Percentiles rank a stretch among this genome's conserved stretches.
Conservation (phyloP, 257 asterid species). For the Capsicum chinense region DNA sequence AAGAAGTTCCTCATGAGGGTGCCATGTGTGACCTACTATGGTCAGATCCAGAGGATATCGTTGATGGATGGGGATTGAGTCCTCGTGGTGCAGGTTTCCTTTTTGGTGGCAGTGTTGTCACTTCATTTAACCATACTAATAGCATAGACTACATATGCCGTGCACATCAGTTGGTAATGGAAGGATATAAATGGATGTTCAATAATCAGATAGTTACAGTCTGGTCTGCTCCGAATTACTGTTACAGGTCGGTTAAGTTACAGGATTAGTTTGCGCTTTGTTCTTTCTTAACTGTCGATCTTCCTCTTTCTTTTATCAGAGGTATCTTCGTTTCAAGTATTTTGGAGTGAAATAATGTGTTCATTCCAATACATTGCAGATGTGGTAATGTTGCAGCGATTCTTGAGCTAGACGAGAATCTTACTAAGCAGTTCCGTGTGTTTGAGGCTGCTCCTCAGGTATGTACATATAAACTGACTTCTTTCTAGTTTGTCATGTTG, state of each 20-base stretch:
- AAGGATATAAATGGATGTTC: slow-evolving; percentile 99
- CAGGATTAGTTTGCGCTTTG: slow-evolving; percentile 9
- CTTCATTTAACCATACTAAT: slow-evolving; percentile 81
- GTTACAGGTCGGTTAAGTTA: slow-evolving; percentile 67
- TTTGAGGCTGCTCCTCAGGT: slow-evolving; percentile 99
- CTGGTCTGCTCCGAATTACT: slow-evolving; percentile 99
- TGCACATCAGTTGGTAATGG: slow-evolving; percentile 99
- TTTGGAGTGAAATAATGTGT: neutral
- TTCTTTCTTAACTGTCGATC: neutral
- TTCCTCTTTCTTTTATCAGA: neutral
- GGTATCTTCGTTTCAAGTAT: neutral
- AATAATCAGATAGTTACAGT: slow-evolving; percentile 89
- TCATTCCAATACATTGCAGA: slow-evolving; percentile 47
- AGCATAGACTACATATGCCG: slow-evolving; percentile 91
- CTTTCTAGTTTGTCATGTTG: slow-evolving; percentile 6
- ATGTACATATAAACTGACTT: slow-evolving; percentile 7
- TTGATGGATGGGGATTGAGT: slow-evolving; percentile 98
- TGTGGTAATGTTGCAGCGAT: slow-evolving; percentile 98
- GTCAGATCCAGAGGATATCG: slow-evolving; percentile 97
- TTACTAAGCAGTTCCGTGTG: slow-evolving; percentile 73
- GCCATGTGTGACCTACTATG: slow-evolving; percentile 98
- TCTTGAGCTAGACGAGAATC: slow-evolving; percentile 90
- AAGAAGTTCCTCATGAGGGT: slow-evolving; percentile 99
- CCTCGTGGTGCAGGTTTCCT: slow-evolving; percentile 99
- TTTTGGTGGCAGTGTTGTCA: slow-evolving; percentile 89